phyloP scores from a whole-genome alignment of 768 basidiomycete species.

The Pleurotus citrinopileatus region DNA sequence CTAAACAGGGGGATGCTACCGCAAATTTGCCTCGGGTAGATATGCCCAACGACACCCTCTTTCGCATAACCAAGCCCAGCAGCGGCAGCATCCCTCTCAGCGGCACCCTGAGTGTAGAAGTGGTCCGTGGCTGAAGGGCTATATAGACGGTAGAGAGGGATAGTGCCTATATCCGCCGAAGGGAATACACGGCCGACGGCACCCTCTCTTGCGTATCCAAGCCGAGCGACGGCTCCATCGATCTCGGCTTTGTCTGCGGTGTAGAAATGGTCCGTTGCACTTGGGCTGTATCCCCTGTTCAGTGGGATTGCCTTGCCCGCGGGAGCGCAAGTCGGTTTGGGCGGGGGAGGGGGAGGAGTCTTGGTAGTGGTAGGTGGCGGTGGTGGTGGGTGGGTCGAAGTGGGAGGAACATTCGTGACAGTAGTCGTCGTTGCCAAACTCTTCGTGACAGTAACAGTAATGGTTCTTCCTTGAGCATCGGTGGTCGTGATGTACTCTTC shows the following conservation, averaged over 20 bases:
- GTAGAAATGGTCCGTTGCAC: conserved; percentile 1
- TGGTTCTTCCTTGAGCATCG: neutral
- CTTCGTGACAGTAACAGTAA: neutral
- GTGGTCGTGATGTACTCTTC: neutral
- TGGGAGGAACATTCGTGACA: neutral
- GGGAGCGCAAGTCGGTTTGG: neutral
- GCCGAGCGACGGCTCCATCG: neutral
- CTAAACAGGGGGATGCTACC: conserved; percentile 20
- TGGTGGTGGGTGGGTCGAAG: neutral
- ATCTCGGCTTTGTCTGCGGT: neutral
- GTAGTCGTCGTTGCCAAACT: neutral
- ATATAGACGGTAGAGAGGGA: neutral
- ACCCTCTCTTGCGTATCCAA: neutral
- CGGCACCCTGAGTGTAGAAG: neutral
- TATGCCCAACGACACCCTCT: conserved; percentile 17
- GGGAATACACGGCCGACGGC: neutral
- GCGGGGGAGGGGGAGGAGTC: neutral
- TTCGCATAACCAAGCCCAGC: conserved; percentile 11
- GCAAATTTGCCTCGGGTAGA: conserved; percentile 12
- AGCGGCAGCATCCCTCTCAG: conserved; percentile 15
- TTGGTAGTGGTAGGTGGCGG: neutral
- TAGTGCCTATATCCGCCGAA: neutral
- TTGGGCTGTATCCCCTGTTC: neutral
- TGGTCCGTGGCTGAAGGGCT: neutral
- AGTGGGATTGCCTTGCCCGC: neutral